phyloP scores from a whole-genome alignment of 176 grass and related monocot species.

The Hyparrhenia diplandra region DNA sequence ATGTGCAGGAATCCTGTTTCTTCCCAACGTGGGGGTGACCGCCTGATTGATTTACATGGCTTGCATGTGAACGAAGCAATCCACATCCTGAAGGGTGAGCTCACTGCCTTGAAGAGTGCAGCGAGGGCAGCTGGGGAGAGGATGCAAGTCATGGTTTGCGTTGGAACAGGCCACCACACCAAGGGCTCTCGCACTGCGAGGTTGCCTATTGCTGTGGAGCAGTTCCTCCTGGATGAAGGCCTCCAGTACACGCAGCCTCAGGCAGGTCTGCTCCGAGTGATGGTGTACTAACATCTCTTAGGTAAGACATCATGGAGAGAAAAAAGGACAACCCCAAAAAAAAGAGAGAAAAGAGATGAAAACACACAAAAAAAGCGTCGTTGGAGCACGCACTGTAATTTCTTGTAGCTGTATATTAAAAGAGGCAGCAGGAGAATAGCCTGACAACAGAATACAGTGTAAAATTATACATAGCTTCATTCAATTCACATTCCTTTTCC shows the following conservation, averaged over 20 bases:
- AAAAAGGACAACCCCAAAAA: constrained; percentile 22
- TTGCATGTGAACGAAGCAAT: constrained; percentile 90
- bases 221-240: constrained; percentile 79
- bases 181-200: constrained; percentile 83
- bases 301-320: constrained; percentile 18
- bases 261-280: constrained; percentile 71
- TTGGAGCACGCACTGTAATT: constrained; percentile 41
- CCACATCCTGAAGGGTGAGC: constrained; percentile 66
- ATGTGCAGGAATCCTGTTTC: constrained; percentile 60
- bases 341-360: constrained; percentile 31
- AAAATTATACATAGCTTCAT: constrained; percentile 68
- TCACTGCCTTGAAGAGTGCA: constrained; percentile 48
- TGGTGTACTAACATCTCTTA: constrained; percentile 65
- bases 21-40: constrained; percentile 41
- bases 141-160: constrained; percentile 73
- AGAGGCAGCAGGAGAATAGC: constrained; percentile 54
- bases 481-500: constrained; percentile 58
- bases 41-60: constrained; percentile 78
- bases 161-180: constrained; percentile 94
- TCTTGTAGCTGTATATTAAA: constrained; percentile 69
- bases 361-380: neutral
- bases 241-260: constrained; percentile 81
- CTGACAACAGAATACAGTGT: constrained; percentile 80
- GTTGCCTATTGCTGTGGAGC: constrained; percentile 77
- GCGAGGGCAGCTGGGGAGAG: constrained; percentile 65